These are phyloP conservation scores for Epichloe gansuensis DNA, from an alignment of 2,329 filamentous ascomycete species.

Conservation along the genomic window DNA sequence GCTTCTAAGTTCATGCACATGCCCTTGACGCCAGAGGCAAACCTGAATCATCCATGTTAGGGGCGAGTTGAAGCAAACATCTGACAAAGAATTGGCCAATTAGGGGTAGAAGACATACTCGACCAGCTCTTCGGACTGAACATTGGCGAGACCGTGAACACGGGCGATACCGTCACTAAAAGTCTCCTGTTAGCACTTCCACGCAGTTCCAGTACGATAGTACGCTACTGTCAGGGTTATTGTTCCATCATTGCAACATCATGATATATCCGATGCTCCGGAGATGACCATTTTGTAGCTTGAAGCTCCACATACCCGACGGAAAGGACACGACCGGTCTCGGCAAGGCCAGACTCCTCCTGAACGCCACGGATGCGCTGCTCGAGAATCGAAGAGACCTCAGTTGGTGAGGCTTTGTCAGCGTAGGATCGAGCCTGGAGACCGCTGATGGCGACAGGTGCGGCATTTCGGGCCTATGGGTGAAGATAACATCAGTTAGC, in stretches of 20 bases:
- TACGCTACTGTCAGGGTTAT: background rate
- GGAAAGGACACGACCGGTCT: slow-evolving; percentile 97
- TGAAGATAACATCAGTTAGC: slow-evolving; percentile 39
- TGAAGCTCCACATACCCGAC: slow-evolving; percentile 68
- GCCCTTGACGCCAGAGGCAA: slow-evolving; percentile 98
- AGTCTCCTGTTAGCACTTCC: slow-evolving; percentile 20
- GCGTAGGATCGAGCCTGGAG: slow-evolving; percentile 67
- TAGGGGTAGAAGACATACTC: slow-evolving; percentile 55
- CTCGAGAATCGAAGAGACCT: slow-evolving; percentile 98
- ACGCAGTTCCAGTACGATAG: background rate
- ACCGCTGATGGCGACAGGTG: slow-evolving; percentile 60
- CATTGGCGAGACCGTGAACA: slow-evolving; percentile 99
- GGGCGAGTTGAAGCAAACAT: slow-evolving; percentile 3
- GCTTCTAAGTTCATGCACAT: slow-evolving; percentile 99
- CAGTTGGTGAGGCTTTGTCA: slow-evolving; percentile 87
- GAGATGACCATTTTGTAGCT: background rate
- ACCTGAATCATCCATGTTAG: slow-evolving; percentile 44
- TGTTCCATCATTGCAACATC: background rate
- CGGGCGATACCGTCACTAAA: slow-evolving; percentile 98
- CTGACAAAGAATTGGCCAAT: background rate
- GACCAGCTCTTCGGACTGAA: slow-evolving; percentile 99
- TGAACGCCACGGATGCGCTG: slow-evolving; percentile 97
- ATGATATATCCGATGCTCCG: background rate
- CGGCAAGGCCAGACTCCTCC: slow-evolving; percentile 90
- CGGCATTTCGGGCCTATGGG: slow-evolving; percentile 68